Conservation (phyloP, 1,139 yeast genomes). For the Pichia sp. region DNA sequence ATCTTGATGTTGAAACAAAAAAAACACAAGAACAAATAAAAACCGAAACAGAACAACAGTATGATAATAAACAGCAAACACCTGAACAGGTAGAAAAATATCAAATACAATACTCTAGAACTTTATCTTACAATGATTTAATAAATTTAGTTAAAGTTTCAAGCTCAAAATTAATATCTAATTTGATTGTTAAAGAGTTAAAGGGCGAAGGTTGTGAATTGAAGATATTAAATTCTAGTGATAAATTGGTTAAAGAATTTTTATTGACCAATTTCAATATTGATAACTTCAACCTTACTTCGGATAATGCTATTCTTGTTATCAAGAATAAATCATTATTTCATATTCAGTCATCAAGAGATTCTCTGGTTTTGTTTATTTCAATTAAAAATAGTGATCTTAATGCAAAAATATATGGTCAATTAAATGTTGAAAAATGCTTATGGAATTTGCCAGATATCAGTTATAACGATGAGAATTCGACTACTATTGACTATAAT, state of each 20-base stretch:
- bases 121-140: constrained; percentile 40
- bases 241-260: constrained; percentile 19
- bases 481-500: constrained; percentile 22
- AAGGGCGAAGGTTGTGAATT: constrained; percentile 36
- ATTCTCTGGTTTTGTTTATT: constrained; percentile 26
- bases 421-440: constrained; percentile 21
- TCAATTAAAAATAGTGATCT: constrained; percentile 20
- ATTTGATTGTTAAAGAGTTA: constrained; percentile 58
- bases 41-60: neutral
- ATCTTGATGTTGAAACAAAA: neutral
- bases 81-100: neutral
- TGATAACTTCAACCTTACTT: neutral
- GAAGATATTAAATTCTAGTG: constrained; percentile 27
- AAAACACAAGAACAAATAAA: neutral
- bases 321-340: constrained; percentile 27
- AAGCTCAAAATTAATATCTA: constrained; percentile 55
- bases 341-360: constrained; percentile 26
- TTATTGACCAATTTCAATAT: constrained; percentile 17
- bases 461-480: constrained; percentile 21
- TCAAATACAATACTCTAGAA: constrained; percentile 7
- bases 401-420: constrained; percentile 26
- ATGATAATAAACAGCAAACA: neutral
- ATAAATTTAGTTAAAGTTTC: constrained; percentile 44
- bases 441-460: constrained; percentile 22
- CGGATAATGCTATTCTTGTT: constrained; percentile 22